Evolutionary conservation across 768 basidiomycete genomes (phyloP).

Genomic region (Tremella yokohamensis): DNA sequence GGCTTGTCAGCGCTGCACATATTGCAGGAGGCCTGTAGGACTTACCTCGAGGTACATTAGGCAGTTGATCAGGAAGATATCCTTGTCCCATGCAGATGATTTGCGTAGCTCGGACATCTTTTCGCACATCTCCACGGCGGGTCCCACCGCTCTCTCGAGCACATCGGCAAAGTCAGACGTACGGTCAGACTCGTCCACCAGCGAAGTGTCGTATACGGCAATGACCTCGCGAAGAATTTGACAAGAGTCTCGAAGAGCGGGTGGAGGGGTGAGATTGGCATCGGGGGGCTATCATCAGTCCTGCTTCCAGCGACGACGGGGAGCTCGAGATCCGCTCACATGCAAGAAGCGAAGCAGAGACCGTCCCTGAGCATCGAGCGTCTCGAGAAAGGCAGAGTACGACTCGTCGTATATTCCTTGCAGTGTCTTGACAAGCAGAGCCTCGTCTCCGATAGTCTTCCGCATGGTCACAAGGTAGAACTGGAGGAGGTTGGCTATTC

Average conservation of each 20-base stretch:
- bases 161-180: constrained; percentile 64
- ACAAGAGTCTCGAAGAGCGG: constrained; percentile 72
- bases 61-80: constrained; percentile 82
- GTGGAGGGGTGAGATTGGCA: constrained; percentile 73
- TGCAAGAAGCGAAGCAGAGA: constrained; percentile 56
- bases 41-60: constrained; percentile 74
- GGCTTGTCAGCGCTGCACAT: neutral
- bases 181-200: constrained; percentile 64
- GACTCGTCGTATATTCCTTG: constrained; percentile 75
- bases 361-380: constrained; percentile 78
- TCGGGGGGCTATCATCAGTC: constrained; percentile 48
- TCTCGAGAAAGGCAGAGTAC: constrained; percentile 80
- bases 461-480: constrained; percentile 93
- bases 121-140: constrained; percentile 71
- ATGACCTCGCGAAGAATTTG: constrained; percentile 85
- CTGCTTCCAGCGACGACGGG: neutral
- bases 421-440: constrained; percentile 69
- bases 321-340: constrained; percentile 39
- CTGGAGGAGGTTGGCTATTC: constrained; percentile 88
- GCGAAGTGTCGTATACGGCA: constrained; percentile 79
- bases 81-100: constrained; percentile 73
- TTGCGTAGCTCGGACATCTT: constrained; percentile 58
- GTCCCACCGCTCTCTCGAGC: constrained; percentile 78
- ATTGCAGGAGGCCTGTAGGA: neutral
- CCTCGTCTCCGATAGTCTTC: constrained; percentile 80